Conservation (phyloP, 164 flowering plant species). For the Tetracentron sinense region DNA sequence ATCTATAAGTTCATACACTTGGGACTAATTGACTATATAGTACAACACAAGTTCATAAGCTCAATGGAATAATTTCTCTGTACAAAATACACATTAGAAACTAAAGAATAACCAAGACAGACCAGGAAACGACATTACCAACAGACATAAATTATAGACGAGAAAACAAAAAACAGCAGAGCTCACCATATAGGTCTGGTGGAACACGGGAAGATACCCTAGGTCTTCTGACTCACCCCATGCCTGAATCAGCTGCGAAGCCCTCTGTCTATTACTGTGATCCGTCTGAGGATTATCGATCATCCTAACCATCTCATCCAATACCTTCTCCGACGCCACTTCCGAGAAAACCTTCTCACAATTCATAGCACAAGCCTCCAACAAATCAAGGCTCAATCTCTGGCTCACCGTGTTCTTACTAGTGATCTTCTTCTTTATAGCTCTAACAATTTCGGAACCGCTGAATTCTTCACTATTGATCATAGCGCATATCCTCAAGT, state of each 20-base stretch:
- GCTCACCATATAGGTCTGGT: slow-evolving; percentile 67
- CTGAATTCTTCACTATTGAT: slow-evolving; percentile 60
- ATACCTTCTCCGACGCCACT: slow-evolving; percentile 83
- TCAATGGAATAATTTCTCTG: too few species aligned
- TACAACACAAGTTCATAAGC: too few species aligned
- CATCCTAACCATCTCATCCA: slow-evolving; percentile 88
- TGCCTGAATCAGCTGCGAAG: slow-evolving; percentile 65
- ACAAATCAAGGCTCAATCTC: slow-evolving; percentile 59
- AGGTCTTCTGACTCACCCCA: slow-evolving; percentile 87
- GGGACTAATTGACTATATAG: too few species aligned
- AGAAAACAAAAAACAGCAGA: not conserved
- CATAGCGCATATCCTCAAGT: slow-evolving; percentile 68
- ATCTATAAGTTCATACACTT: too few species aligned
- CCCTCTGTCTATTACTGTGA: slow-evolving; percentile 35
- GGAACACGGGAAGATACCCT: slow-evolving; percentile 75
- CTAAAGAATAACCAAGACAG: not conserved
- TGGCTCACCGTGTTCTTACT: slow-evolving; percentile 41
- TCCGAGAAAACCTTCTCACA: slow-evolving; percentile 88
- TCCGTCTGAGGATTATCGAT: slow-evolving; percentile 59
- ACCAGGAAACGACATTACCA: not conserved
- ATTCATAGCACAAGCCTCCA: slow-evolving; percentile 74
- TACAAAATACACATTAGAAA: too few species aligned
- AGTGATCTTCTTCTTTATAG: slow-evolving; percentile 67
- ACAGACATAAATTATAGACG: not conserved
- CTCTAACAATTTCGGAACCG: slow-evolving; percentile 63